Evolutionary conservation across 768 basidiomycete species (phyloP), one percentile per base, ranked within the genome.

Genomic region (Termitomyces sp.): DNA sequence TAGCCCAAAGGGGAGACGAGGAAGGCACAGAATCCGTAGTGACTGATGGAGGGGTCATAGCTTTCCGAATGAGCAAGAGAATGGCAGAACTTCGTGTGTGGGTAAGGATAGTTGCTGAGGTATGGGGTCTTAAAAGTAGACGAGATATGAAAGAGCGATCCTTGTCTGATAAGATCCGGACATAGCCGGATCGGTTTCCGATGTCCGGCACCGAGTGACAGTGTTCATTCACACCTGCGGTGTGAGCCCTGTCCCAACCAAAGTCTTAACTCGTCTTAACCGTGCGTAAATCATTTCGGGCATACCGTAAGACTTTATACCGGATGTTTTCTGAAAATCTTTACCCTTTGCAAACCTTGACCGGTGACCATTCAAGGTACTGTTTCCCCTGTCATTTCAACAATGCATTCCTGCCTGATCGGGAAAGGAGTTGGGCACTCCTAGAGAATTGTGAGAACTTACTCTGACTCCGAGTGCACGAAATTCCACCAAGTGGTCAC

Each of bases 1-100:
- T 89, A 56, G 90, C 90, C 90, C 89, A 92, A 57, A 92, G 77
- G 3, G 82, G 84, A 9, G 83, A 74, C 12, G 87, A 81, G 12
- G 85, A 80, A 0, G 83, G 63, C 5, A 59, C 11, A 45, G 63
- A 32, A 48, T 53, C 40, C 12, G 32, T 56, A 29, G 61, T 48
- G 11, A 60, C 43, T 10, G 63, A 34, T 34, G 63, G 43, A 25
- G 62, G 50, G 1, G 56, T 32, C 62, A 66, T 66, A 25, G 49
- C 12, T 55, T 52, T 38, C 7, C 14, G n/a, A 29, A 37, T 38
- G 31, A 34, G 42, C 17, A 9, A 48, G 17, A 43, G 52, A 58
- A 40, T 40, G 46, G 57, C 56, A 60, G 45, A 56, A 45, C 61
- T 49, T 62, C 57, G 60, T 60, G 52, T 66, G 68, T 63, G 68